Evolutionary conservation across 169 alveolate species (phyloP).

Genomic region (Sarcocystis neurona): DNA sequence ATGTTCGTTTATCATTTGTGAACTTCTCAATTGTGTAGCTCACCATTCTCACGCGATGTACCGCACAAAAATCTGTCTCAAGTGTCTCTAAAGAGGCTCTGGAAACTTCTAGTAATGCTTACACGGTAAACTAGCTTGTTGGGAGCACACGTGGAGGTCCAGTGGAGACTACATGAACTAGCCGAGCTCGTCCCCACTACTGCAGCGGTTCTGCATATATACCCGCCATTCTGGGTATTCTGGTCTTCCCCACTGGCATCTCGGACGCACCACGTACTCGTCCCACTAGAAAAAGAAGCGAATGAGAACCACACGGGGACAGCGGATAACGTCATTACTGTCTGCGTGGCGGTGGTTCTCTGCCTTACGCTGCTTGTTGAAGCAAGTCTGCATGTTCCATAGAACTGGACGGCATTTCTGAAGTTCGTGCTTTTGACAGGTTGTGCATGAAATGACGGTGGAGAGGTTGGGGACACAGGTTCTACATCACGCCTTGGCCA

Average conservation of each 20-base stretch:
- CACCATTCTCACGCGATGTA: too few species aligned
- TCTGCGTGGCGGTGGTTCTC: conserved; percentile 41
- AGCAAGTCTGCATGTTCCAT: background rate
- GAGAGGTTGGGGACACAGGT: conserved; percentile 37
- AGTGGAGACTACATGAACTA: too few species aligned
- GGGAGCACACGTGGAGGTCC: too few species aligned
- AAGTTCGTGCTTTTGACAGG: background rate
- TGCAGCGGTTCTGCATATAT: background rate
- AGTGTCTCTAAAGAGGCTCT: too few species aligned
- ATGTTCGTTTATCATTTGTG: too few species aligned
- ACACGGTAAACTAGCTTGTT: too few species aligned
- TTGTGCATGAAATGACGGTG: conserved; percentile 46
- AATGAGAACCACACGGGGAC: conserved; percentile 37
- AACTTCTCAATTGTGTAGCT: too few species aligned
- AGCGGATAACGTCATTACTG: conserved; percentile 29
- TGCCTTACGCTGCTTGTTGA: conserved; percentile 52
- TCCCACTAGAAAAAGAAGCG: background rate
- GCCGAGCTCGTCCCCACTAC: too few species aligned
- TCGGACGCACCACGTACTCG: too few species aligned
- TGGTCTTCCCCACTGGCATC: background rate
- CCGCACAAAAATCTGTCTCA: too few species aligned
- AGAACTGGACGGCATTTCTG: background rate
- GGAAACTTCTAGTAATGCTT: too few species aligned
- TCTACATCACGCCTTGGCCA: conserved; percentile 57
- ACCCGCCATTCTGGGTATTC: background rate